Evolutionary conservation across 2,329 filamentous ascomycete species (phyloP).

Genomic region (Cordyceps fumosorosea): DNA sequence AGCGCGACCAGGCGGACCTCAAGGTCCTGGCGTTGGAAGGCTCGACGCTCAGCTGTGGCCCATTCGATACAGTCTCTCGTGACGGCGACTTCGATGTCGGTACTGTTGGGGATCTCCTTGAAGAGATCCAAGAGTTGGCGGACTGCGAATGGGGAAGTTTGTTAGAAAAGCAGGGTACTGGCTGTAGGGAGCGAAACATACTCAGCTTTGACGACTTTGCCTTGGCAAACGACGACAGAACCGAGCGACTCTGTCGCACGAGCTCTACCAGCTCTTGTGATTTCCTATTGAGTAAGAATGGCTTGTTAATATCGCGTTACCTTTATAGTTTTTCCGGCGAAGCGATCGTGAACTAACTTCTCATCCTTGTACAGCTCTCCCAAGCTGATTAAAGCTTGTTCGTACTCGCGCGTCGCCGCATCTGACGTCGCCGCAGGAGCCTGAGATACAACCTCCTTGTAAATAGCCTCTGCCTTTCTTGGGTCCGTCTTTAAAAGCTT

Average conservation of each 20-base stretch:
- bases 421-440: slow-evolving; percentile 78
- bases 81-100: slow-evolving; percentile 87
- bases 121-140: slow-evolving; percentile 96
- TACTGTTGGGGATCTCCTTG: slow-evolving; percentile 85
- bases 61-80: slow-evolving; percentile 99
- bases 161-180: background rate
- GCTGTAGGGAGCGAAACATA: slow-evolving; percentile 40
- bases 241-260: slow-evolving; percentile 81
- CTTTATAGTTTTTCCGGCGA: background rate
- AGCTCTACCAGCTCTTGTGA: slow-evolving; percentile 81
- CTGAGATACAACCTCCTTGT: slow-evolving; percentile 83
- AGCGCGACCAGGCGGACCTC: slow-evolving; percentile 90
- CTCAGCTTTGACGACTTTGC: slow-evolving; percentile 97
- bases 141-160: slow-evolving; percentile 47
- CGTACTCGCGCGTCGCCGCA: slow-evolving; percentile 83
- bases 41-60: slow-evolving; percentile 89
- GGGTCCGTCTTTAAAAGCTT: slow-evolving; percentile 75
- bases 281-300: slow-evolving; percentile 44
- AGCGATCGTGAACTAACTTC: slow-evolving; percentile 48
- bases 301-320: slow-evolving; percentile 21
- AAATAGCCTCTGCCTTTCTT: slow-evolving; percentile 76
- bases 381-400: slow-evolving; percentile 78
- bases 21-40: slow-evolving; percentile 95
- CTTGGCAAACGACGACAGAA: slow-evolving; percentile 94
- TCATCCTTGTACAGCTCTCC: slow-evolving; percentile 90